Conservation (phyloP, 2,329 filamentous ascomycete species). For the Penicillium concentricum region DNA sequence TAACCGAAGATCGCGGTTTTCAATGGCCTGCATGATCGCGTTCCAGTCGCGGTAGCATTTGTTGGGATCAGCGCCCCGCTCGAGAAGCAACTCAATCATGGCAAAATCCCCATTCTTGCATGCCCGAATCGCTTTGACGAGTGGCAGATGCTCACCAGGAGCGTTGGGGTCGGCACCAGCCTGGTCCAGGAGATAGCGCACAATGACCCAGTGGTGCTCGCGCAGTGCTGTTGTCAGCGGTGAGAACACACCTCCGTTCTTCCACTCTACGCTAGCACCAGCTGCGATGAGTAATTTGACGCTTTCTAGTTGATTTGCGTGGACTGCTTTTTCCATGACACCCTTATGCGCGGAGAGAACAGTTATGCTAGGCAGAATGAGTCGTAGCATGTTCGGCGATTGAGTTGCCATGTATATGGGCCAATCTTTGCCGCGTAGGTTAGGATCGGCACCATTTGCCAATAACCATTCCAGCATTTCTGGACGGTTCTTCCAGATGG, state of each 20-base stretch:
- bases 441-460: constrained; percentile 59
- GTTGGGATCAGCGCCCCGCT: constrained; percentile 66
- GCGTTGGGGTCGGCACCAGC: constrained; percentile 64
- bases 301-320: constrained; percentile 65
- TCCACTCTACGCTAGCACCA: constrained; percentile 68
- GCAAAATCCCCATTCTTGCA: constrained; percentile 57
- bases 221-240: constrained; percentile 67
- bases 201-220: constrained; percentile 61
- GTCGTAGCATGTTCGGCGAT: constrained; percentile 59
- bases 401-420: constrained; percentile 68
- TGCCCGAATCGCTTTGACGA: constrained; percentile 67
- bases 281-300: constrained; percentile 64
- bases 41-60: constrained; percentile 67
- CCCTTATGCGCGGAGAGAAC: constrained; percentile 50
- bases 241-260: constrained; percentile 71
- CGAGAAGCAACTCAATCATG: constrained; percentile 63
- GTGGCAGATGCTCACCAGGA: constrained; percentile 68
- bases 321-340: constrained; percentile 66
- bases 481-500: constrained; percentile 59
- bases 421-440: constrained; percentile 66
- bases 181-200: constrained; percentile 60
- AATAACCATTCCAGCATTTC: constrained; percentile 62
- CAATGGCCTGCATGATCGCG: constrained; percentile 63
- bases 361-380: constrained; percentile 55
- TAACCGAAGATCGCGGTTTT: constrained; percentile 60